Percentiles rank a stretch among this genome's conserved stretches.
phyloP scores from a whole-genome alignment of 768 basidiomycete genomes.

The Suillus discolor region DNA sequence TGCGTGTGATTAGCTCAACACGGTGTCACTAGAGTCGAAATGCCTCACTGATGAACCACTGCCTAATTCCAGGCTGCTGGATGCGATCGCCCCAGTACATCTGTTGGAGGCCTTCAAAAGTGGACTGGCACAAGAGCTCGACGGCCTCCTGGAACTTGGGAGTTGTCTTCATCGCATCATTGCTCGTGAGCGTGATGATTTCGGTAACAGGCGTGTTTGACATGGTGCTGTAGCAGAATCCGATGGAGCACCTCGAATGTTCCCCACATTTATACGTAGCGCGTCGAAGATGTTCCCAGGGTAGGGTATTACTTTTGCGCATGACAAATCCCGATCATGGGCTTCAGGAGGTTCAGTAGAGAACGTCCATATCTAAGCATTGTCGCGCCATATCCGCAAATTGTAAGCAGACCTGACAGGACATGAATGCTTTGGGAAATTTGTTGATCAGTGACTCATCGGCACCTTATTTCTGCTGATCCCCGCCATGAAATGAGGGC shows the following conservation, averaged over 20 bases:
- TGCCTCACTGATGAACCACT: conserved; percentile 3
- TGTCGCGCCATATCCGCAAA: not conserved
- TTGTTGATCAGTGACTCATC: not conserved
- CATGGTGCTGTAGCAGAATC: not conserved
- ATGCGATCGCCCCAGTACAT: conserved; percentile 4
- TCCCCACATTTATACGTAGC: not conserved
- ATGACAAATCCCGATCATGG: conserved; percentile 1
- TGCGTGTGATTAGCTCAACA: not conserved
- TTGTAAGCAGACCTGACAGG: not conserved
- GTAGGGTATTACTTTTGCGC: not conserved
- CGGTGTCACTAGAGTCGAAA: not conserved
- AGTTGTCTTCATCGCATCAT: not conserved
- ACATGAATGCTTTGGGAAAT: not conserved
- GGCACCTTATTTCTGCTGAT: not conserved
- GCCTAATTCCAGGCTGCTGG: conserved; percentile 7
- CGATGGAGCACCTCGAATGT: not conserved
- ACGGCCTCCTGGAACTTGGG: not conserved
- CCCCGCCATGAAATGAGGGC: not conserved
- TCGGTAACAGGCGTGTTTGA: not conserved
- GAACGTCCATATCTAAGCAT: not conserved
- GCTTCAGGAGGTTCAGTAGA: not conserved
- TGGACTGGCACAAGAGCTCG: not conserved
- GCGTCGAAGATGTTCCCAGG: not conserved
- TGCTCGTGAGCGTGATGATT: not conserved
- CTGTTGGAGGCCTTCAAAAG: not conserved